Evolutionary conservation across 805 yeast genomes (phyloP), one percentile per base, ranked within the genome.

Genomic region (Metschnikowia koreensis): DNA sequence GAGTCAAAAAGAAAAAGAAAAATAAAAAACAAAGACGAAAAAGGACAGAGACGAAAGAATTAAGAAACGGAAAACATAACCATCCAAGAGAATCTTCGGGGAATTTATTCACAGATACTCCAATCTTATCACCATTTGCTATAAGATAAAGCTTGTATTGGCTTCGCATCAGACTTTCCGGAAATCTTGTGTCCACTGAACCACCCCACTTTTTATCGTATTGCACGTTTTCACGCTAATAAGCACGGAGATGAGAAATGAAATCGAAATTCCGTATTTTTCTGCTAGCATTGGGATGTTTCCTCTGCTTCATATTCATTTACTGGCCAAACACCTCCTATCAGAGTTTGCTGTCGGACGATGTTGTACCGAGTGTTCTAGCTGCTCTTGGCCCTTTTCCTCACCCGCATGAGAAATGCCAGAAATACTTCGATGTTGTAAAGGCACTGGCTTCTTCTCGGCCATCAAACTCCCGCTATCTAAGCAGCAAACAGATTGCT

Each of bases 261-360:
- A 57, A 55, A 52, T 53, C 52, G 31, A 53, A 51, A 41, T 27
- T 16, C 28, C 57, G 60, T 15, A 37, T 54, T 26, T 27, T 44
- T 16, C 40, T 49, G 50, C 44, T 56, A 3, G 41, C 44, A 17
- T 26, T 40, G n/a, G 50, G 45, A n/a, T 41, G 49, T 33, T 12
- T 50, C 10, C 33, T 51, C 9, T 53, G 57, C 34, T 39, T 50
- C n/a, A 26, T 43, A 3, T 54, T 34, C 16, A 13, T 45, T 34
- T 45, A 46, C 43, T 54, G 54, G 56, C 60, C 58, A 11, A 47
- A 45, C 33, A 16, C 50, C 17, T 54, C 58, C 16, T 50, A 46
- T 39, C 60, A 56, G 34, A 54, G 34, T 42, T 31, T 52, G 29
- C 58, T 52, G 60, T 54, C 42, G 12, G 43, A 50, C 12, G 50